Evolutionary conservation across 495 filamentous ascomycete species (phyloP), one percentile per base, ranked within the genome.

Genomic region (Delitschia confertaspora): DNA sequence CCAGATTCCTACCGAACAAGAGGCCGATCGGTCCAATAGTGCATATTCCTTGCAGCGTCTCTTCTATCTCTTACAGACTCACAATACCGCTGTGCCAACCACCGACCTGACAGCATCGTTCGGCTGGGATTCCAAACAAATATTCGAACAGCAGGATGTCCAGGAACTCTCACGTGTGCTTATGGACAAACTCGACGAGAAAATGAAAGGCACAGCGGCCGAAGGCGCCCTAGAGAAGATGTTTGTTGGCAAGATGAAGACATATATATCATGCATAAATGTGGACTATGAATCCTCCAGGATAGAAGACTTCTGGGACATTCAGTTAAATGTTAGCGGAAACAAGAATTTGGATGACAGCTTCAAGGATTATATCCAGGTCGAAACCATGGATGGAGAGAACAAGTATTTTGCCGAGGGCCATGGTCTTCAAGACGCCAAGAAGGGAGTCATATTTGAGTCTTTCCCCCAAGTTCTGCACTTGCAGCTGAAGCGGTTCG

Each of bases 91-190:
- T 1, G 89, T 99, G 0, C 78, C 83, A 1, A 99, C 91, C 4
- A 82, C 79, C 30, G 91, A 99, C 57, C 76, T 99, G 13, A 99
- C 91, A 0, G 78, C 78, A 44, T 95, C 93, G 0, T 99, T 99
- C 65, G 91, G 91, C 21, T 99, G 91, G 91, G 89, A 99, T 53
- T 89, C 88, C 0, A 79, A 83, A 49, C 89, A 99, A 60, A 95
- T 95, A 23, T 99, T 99, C 62, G 93, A 95, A 60, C 91, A 99
- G 60, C 91, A 99, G 67, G 91, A 99, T 65, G 91, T 99, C 6
- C 91, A 99, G 59, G 91, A 99, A 60, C 69, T 99, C 13, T 95
- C 87, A 13, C 74, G 91, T 30, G 95, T 95, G 60, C 70, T 99
- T 22, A 96, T 99, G 82, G 91, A 99, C 62, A 78, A 82, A 33